Conservation (phyloP, 148 eudicot genomes). For the Tetragonia tetragonoides region DNA sequence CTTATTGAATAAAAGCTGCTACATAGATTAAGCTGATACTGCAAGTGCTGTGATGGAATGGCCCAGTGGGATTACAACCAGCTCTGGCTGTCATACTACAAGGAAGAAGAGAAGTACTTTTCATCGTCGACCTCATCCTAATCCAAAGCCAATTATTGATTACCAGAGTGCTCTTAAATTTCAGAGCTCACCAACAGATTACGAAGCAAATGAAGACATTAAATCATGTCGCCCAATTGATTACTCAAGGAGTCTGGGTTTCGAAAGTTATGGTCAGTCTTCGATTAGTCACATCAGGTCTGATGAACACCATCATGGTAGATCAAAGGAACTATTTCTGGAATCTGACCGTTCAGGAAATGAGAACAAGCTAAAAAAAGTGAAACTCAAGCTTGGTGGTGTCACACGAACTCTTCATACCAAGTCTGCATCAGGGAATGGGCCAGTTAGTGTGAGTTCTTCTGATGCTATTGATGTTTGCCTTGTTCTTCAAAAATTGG, state of each 20-base stretch:
- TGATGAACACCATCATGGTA: slow-evolving; percentile 12
- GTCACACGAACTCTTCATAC: slow-evolving; percentile 37
- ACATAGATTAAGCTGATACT: not conserved
- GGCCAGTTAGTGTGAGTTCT: slow-evolving; percentile 5
- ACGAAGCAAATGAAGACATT: slow-evolving; percentile 18
- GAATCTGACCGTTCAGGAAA: slow-evolving; percentile 16
- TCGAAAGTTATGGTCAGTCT: not conserved
- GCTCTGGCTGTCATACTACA: slow-evolving; percentile 19
- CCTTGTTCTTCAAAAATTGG: slow-evolving; percentile 19
- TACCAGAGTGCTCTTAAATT: slow-evolving; percentile 20
- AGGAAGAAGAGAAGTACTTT: slow-evolving; percentile 41
- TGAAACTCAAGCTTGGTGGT: slow-evolving; percentile 48
- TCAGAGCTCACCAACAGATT: slow-evolving; percentile 19
- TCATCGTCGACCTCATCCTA: slow-evolving; percentile 39
- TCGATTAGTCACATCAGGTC: not conserved
- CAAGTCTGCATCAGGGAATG: slow-evolving; percentile 5
- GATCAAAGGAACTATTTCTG: slow-evolving; percentile 8
- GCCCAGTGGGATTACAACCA: slow-evolving; percentile 4
- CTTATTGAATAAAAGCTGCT: not conserved
- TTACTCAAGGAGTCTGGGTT: not conserved
- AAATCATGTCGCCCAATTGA: slow-evolving; percentile 22
- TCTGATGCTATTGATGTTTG: slow-evolving; percentile 1
- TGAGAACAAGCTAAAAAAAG: slow-evolving; percentile 33
- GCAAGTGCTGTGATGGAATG: slow-evolving; percentile 20
- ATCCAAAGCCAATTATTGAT: slow-evolving; percentile 30